Conservation (phyloP, 305 asterid species). For the Striga hermonthica region DNA sequence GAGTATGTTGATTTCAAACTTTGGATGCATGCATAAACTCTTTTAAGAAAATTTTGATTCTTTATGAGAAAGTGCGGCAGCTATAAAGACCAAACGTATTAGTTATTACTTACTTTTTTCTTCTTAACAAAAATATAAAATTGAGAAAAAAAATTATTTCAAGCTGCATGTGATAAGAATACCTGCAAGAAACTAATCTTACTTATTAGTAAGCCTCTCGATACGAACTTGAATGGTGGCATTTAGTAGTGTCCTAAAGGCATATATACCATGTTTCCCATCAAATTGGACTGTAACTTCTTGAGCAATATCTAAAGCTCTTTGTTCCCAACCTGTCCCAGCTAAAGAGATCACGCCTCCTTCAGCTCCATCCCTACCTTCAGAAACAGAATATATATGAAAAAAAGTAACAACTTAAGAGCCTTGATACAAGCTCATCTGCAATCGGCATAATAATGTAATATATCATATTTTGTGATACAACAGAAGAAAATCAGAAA, state of each 20-base stretch:
- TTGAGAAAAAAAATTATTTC: background rate
- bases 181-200: slow-evolving; percentile 22
- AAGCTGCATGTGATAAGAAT: background rate
- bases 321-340: slow-evolving; percentile 76
- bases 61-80: no score
- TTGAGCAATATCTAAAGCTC: slow-evolving; percentile 67
- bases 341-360: slow-evolving; percentile 85
- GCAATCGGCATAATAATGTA: slow-evolving; percentile 22
- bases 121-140: background rate
- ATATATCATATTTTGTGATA: background rate
- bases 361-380: slow-evolving; percentile 85
- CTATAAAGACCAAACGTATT: no score
- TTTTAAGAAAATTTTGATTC: no score
- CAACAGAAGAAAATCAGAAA: no score
- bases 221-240: slow-evolving; percentile 73
- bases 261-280: slow-evolving; percentile 81
- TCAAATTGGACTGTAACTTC: slow-evolving; percentile 66
- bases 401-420: background rate
- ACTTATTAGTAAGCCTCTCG: slow-evolving; percentile 83
- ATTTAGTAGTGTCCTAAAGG: slow-evolving; percentile 68
- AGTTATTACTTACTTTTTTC: background rate
- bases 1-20: no score
- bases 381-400: slow-evolving; percentile 4
- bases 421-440: slow-evolving; percentile 43
- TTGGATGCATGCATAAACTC: no score